These are phyloP conservation scores for Clonostachys rosea DNA, from an alignment of 2,329 filamentous ascomycete species.

Conservation along the genomic window DNA sequence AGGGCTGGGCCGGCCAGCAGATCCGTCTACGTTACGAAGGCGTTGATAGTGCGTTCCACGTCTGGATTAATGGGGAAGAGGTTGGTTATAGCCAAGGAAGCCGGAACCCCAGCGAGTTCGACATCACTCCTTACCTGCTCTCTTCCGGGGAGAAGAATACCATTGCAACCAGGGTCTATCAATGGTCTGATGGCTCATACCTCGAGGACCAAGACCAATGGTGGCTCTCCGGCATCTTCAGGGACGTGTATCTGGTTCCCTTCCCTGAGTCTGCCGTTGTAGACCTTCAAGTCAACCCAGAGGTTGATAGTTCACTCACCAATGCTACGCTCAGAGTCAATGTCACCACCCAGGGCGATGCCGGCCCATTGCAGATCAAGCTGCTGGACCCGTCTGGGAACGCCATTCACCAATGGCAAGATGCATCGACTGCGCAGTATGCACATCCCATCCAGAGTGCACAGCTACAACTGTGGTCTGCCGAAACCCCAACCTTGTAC, in stretches of 20 bases:
- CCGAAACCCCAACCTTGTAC: conserved; percentile 63
- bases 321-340: conserved; percentile 48
- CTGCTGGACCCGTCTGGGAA: background rate
- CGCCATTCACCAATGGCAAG: background rate
- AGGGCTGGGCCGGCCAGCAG: conserved; percentile 35
- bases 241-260: conserved; percentile 59
- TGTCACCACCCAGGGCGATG: conserved; percentile 32
- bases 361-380: conserved; percentile 17
- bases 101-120: conserved; percentile 66
- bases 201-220: conserved; percentile 69
- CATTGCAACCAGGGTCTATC: conserved; percentile 62
- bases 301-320: conserved; percentile 45
- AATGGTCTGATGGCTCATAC: conserved; percentile 65
- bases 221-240: conserved; percentile 64
- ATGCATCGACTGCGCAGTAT: background rate
- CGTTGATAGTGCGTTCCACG: conserved; percentile 66
- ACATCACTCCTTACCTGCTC: conserved; percentile 46
- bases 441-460: background rate
- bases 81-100: conserved; percentile 67
- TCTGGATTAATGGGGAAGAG: conserved; percentile 61
- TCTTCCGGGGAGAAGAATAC: conserved; percentile 38
- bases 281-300: conserved; percentile 51
- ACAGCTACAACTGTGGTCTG: conserved; percentile 47
- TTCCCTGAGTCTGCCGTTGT: conserved; percentile 48
- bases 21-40: conserved; percentile 65